phyloP scores from a whole-genome alignment of 2,329 filamentous ascomycete genomes.

The Aspergillus sp. region DNA sequence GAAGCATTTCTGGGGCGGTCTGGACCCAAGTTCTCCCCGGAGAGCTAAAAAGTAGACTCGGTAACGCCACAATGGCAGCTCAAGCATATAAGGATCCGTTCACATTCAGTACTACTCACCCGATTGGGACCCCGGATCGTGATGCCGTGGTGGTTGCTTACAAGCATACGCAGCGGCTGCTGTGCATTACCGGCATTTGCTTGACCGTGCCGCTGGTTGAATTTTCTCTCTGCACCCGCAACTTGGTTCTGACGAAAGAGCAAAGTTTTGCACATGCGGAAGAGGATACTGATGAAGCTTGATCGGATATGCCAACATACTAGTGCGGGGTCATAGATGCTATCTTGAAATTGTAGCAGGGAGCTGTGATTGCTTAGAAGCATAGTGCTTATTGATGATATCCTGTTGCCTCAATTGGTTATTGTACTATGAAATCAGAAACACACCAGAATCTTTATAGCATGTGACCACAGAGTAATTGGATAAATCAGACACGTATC shows the following conservation, averaged over 20 bases:
- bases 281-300: slow-evolving; percentile 1
- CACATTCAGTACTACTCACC: slow-evolving; percentile 36
- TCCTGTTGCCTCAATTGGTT: not conserved
- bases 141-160: slow-evolving; percentile 49
- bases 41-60: slow-evolving; percentile 43
- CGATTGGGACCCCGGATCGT: slow-evolving; percentile 48
- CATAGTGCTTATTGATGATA: not conserved
- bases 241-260: slow-evolving; percentile 48
- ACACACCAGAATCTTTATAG: no score
- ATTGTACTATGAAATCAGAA: not conserved
- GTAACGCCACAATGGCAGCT: slow-evolving; percentile 44
- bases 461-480: no score
- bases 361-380: not conserved
- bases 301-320: not conserved
- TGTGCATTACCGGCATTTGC: slow-evolving; percentile 55
- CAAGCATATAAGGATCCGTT: slow-evolving; percentile 48
- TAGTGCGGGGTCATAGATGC: not conserved
- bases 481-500: no score
- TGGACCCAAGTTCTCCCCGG: slow-evolving; percentile 61
- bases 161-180: slow-evolving; percentile 47
- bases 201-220: slow-evolving; percentile 49
- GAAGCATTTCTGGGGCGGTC: slow-evolving; percentile 62
- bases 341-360: not conserved
- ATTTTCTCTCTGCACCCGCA: slow-evolving; percentile 49
- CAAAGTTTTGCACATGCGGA: slow-evolving; percentile 49